Base-by-base conservation (phyloP, 805 yeast species). In the Isabelozyma gotoi region DNA sequence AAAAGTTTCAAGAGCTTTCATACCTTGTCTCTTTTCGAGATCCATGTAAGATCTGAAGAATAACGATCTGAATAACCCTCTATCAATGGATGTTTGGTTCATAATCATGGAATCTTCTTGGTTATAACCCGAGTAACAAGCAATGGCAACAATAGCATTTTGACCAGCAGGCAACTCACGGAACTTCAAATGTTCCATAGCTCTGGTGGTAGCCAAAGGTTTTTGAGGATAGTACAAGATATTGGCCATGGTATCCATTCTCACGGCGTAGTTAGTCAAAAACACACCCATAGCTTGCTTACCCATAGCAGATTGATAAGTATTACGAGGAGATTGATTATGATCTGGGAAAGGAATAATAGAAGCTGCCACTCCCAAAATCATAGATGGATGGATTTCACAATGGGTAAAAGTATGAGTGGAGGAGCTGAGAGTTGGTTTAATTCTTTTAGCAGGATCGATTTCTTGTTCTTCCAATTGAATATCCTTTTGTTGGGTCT, bases 21-120 rank as follows among this genome's bases (percentile, higher is more conserved):
- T 95, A 71, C 99, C 99, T 59, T 90, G 92, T 65, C 97, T 84
- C 70, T 96, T 88, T 65, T 94, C 99, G 69, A 92, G 96, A 66
- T 94, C 99, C 96, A 92, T 91, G 66, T 94, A 94, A 2, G 98
- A 88, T 67, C 99, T 80, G 77, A 91, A 94, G 73, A 92, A 94
- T 62, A 94, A 76, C 8, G 97, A 90, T 70, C 99, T 78, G 77
- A 94, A 94, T 57, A 94, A 74, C 44, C 99, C 99, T 60, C 98
- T 78, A 68, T 94, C 99, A 62, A 94, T 94, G 31, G 96, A 88
- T 8, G 96, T 85, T 74, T 94, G 99, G 67, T 94, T 94, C 99
- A 94, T 94, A 74, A 94, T 94, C 94, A 94, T 89, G 34, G 99
- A 94, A 85, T 94, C 99, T 85, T 94, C 99, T 77, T 94, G 99